Conservation (phyloP, 1,284 basidiomycete species). For the Neonothopanus nambi region DNA sequence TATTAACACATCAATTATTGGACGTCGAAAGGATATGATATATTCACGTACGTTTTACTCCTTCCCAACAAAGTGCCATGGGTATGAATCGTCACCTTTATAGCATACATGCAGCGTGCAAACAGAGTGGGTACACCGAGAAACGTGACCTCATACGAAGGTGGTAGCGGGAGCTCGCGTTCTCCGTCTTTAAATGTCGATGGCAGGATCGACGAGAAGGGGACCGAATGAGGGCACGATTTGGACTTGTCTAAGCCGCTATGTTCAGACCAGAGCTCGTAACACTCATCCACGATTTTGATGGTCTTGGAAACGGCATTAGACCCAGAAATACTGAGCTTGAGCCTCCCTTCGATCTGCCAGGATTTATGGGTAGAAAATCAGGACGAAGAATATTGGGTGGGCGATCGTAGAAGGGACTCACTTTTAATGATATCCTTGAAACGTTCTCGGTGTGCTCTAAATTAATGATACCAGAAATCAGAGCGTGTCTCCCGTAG, state of each 20-base stretch:
- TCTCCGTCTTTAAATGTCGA: conserved; percentile 13
- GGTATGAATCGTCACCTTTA: conserved; percentile 6
- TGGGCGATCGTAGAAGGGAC: not conserved
- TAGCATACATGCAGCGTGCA: conserved; percentile 8
- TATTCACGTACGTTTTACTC: conserved; percentile 9
- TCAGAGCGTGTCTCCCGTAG: conserved; percentile 10
- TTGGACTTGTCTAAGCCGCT: too few relatives aligned
- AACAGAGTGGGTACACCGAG: conserved; percentile 11
- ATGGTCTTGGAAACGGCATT: conserved; percentile 10
- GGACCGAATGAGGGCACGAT: conserved; percentile 6
- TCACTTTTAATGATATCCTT: conserved; percentile 11
- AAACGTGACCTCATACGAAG: conserved; percentile 15
- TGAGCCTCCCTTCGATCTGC: conserved; percentile 14
- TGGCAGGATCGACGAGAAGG: conserved; percentile 13
- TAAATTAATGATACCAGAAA: conserved; percentile 9
- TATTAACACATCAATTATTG: not conserved
- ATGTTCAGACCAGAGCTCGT: conserved; percentile 7
- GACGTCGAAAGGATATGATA: not conserved
- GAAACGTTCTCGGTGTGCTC: not conserved
- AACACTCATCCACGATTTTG: conserved; percentile 7
- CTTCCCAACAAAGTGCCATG: conserved; percentile 9
- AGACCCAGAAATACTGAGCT: conserved; percentile 7
- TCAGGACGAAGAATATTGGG: not conserved
- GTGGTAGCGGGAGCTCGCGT: conserved; percentile 8
- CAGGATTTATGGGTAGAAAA: not conserved